Conservation (phyloP, 805 yeast species). For the Yamadazyma kitorensis region DNA sequence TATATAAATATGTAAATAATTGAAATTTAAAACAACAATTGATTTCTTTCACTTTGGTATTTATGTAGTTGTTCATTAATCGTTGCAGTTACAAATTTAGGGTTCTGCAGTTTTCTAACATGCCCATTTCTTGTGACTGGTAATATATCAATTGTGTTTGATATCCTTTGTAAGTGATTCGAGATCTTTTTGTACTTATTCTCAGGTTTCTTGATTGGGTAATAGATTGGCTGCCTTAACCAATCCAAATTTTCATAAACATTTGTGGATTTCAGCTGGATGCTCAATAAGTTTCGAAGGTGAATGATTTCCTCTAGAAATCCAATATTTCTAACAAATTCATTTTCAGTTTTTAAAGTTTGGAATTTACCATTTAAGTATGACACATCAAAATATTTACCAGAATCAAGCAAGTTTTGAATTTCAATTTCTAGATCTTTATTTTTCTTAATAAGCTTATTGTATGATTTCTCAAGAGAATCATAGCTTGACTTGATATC, state of each 20-base stretch:
- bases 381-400: slow-evolving; percentile 7
- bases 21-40: neutral
- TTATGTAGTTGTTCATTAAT: slow-evolving; percentile 16
- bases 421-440: slow-evolving; percentile 23
- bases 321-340: slow-evolving; percentile 29
- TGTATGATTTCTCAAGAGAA: slow-evolving; percentile 2
- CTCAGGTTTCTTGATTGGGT: slow-evolving; percentile 2
- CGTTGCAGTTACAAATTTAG: slow-evolving; percentile 17
- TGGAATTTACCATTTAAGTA: slow-evolving; percentile 22
- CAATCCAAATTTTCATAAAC: slow-evolving; percentile 17
- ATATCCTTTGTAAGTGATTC: slow-evolving; percentile 7
- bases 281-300: slow-evolving; percentile 32
- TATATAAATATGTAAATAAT: neutral
- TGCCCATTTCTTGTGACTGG: slow-evolving; percentile 6
- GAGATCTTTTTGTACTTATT: neutral
- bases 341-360: slow-evolving; percentile 30
- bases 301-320: slow-evolving; percentile 45
- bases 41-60: slow-evolving; percentile 9
- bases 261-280: neutral
- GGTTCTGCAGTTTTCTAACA: slow-evolving; percentile 7
- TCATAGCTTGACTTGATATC: slow-evolving; percentile 17
- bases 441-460: slow-evolving; percentile 15
- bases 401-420: slow-evolving; percentile 8
- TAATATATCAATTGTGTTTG: slow-evolving; percentile 8
- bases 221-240: slow-evolving; percentile 15